Percentiles rank a stretch among this genome's conserved stretches.
These are phyloP conservation scores for Ramalina intermedia DNA, from an alignment of 495 filamentous ascomycete genomes.

Conservation along the genomic window DNA sequence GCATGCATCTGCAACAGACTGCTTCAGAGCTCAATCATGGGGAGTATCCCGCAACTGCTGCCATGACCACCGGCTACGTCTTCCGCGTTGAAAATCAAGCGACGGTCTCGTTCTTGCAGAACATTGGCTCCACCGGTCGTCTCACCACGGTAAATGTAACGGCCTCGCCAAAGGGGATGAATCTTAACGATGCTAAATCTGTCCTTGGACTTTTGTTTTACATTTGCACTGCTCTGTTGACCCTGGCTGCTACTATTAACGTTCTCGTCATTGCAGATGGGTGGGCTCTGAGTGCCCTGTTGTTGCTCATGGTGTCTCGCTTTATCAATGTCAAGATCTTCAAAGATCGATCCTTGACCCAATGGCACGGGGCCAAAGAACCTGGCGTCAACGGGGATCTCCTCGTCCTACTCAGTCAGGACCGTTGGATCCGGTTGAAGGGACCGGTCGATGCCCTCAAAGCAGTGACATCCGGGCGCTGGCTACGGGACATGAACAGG, in stretches of 20 bases:
- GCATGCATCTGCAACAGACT: slow-evolving; percentile 44
- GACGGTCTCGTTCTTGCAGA: slow-evolving; percentile 35
- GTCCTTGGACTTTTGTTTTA: not conserved
- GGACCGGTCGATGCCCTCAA: slow-evolving; percentile 41
- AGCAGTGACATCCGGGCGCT: slow-evolving; percentile 39
- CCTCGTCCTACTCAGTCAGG: slow-evolving; percentile 25
- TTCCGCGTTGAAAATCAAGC: slow-evolving; percentile 40
- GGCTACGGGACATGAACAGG: slow-evolving; percentile 37
- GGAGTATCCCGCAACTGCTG: slow-evolving; percentile 15
- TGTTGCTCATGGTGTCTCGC: slow-evolving; percentile 36
- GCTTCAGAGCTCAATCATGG: slow-evolving; percentile 26
- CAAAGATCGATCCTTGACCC: slow-evolving; percentile 25
- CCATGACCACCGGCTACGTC: slow-evolving; percentile 24
- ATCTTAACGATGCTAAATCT: not conserved
- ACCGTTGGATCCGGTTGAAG: slow-evolving; percentile 33
- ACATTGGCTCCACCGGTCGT: slow-evolving; percentile 28
- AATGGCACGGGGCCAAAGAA: slow-evolving; percentile 26
- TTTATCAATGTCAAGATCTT: slow-evolving; percentile 37
- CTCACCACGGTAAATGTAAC: slow-evolving; percentile 31
- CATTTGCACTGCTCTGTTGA: slow-evolving; percentile 27
- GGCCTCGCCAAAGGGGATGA: not conserved
- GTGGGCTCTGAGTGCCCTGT: slow-evolving; percentile 33
- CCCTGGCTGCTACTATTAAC: slow-evolving; percentile 20
- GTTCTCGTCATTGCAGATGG: slow-evolving; percentile 27
- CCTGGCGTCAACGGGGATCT: slow-evolving; percentile 24